These are phyloP conservation scores for Fusarium devonianum DNA, from an alignment of 2,329 filamentous ascomycete genomes.

Conservation along the genomic window DNA sequence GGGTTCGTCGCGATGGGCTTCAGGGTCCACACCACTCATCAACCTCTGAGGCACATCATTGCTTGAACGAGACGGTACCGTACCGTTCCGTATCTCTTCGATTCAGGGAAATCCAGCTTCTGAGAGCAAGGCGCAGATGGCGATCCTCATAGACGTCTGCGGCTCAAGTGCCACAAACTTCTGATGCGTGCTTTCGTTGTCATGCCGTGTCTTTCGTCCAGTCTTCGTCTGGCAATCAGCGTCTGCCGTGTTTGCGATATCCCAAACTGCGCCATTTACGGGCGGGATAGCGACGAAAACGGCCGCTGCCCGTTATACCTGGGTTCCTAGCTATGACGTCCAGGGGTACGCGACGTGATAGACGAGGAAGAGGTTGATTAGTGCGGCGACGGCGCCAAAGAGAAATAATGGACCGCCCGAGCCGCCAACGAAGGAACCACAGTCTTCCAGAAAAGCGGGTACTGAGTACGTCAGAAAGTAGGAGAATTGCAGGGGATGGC, in stretches of 20 bases:
- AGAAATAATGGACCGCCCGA: slow-evolving; percentile 34
- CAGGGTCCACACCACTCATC: slow-evolving; percentile 39
- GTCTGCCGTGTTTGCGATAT: not conserved
- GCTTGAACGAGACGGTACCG: slow-evolving; percentile 9
- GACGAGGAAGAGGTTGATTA: slow-evolving; percentile 24
- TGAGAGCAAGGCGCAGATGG: slow-evolving; percentile 17
- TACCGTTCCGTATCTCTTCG: slow-evolving; percentile 27
- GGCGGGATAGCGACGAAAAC: slow-evolving; percentile 18
- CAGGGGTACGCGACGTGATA: slow-evolving; percentile 16
- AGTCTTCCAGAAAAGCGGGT: slow-evolving; percentile 14
- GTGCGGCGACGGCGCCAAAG: slow-evolving; percentile 36
- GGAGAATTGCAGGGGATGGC: not conserved
- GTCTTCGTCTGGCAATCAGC: no score
- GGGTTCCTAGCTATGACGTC: slow-evolving; percentile 26
- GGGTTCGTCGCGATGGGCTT: slow-evolving; percentile 30
- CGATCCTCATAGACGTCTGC: slow-evolving; percentile 1
- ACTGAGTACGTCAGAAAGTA: slow-evolving; percentile 15
- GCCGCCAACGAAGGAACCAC: slow-evolving; percentile 27
- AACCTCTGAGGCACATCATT: slow-evolving; percentile 24
- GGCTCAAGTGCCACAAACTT: slow-evolving; percentile 6
- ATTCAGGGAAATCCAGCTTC: slow-evolving; percentile 19
- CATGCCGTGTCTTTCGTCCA: not conserved
- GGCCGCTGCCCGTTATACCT: slow-evolving; percentile 22
- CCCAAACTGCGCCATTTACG: slow-evolving; percentile 32
- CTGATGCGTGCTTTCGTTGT: slow-evolving; percentile 2